Conservation (phyloP, 441 rosid genomes). For the Sinapis alba region DNA sequence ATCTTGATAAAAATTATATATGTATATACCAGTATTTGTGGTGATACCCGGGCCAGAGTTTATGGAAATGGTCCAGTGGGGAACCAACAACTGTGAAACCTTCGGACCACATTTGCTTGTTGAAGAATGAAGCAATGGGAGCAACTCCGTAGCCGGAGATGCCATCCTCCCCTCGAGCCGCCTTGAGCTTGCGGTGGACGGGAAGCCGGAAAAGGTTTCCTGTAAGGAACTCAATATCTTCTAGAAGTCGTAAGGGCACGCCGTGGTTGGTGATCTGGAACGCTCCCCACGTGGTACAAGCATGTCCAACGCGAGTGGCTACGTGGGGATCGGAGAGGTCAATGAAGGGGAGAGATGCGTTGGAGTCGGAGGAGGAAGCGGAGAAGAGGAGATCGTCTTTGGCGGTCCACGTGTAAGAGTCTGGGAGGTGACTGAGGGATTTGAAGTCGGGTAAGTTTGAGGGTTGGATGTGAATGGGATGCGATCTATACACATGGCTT, state of each 20-base stretch:
- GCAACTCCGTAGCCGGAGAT: conserved; percentile 83
- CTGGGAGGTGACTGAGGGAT: conserved; percentile 66
- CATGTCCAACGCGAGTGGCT: conserved; percentile 53
- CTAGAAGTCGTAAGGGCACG: conserved; percentile 49
- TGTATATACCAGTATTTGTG: too few species aligned
- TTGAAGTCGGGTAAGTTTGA: conserved; percentile 55
- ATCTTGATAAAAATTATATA: too few species aligned
- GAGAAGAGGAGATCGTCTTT: conserved; percentile 38
- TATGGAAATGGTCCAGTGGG: conserved; percentile 60
- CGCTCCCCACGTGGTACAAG: conserved; percentile 84
- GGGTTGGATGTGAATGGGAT: conserved; percentile 53
- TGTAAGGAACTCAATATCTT: conserved; percentile 46
- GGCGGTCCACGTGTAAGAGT: conserved; percentile 68
- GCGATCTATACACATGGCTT: conserved; percentile 53
- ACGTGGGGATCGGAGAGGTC: conserved; percentile 66
- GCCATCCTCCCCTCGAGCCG: conserved; percentile 64
- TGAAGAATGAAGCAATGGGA: conserved; percentile 71
- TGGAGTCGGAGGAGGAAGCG: background rate
- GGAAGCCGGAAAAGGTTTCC: conserved; percentile 65
- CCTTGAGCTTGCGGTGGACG: conserved; percentile 65
- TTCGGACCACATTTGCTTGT: conserved; percentile 94
- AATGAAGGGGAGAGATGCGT: conserved; percentile 52
- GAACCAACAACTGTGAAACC: conserved; percentile 88
- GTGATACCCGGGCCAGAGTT: too few species aligned
- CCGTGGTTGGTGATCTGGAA: conserved; percentile 83